A percentile compares a stretch with the other conserved stretches of the same genome.
Conservation (phyloP, 495 filamentous ascomycete species). For the Neurospora sublineolata region DNA sequence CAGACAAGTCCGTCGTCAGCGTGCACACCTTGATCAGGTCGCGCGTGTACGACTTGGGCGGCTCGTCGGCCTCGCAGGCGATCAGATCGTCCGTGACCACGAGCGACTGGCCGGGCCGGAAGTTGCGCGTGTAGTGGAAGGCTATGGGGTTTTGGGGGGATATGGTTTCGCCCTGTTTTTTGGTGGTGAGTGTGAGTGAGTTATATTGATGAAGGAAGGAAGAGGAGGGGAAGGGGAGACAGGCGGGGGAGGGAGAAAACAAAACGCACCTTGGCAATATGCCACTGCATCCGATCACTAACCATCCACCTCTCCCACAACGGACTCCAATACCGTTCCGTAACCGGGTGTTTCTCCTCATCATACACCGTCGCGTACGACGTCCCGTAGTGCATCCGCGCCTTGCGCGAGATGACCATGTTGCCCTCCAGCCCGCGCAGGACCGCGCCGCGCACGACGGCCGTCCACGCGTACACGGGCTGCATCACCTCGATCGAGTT, state of each 20-base stretch:
- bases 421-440: conserved; percentile 58
- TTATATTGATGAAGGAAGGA: background rate
- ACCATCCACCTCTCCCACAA: conserved; percentile 76
- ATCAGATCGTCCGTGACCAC: conserved; percentile 65
- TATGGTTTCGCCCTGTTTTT: conserved; percentile 49
- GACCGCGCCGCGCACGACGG: conserved; percentile 59
- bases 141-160: conserved; percentile 55
- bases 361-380: conserved; percentile 67
- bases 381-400: conserved; percentile 67
- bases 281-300: conserved; percentile 69
- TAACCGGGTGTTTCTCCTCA: conserved; percentile 52
- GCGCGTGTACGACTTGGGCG: conserved; percentile 45
- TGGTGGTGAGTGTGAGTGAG: background rate
- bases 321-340: conserved; percentile 62
- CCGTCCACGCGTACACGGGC: conserved; percentile 65
- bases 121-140: conserved; percentile 72
- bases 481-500: conserved; percentile 59
- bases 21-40: conserved; percentile 58
- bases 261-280: conserved; percentile 52
- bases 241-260: background rate
- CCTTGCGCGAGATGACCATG: conserved; percentile 55
- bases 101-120: conserved; percentile 53
- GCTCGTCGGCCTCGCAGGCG: conserved; percentile 51
- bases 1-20: conserved; percentile 61
- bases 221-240: background rate